Conservation (phyloP, 495 filamentous ascomycete genomes). For the Parmelia sp. region DNA sequence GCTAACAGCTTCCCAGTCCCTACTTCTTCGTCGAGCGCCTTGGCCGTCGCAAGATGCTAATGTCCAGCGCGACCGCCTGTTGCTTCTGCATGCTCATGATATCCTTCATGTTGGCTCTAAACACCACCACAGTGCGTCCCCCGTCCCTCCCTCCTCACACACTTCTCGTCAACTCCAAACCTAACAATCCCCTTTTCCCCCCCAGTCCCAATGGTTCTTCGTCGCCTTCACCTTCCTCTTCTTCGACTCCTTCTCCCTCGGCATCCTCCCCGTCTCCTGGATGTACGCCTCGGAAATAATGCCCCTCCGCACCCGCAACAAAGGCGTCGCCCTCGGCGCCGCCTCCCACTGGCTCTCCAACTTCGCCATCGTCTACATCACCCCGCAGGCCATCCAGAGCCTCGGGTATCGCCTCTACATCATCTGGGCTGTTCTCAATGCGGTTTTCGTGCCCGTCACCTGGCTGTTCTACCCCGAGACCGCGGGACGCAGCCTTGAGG, state of each 20-base stretch:
- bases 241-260: conserved; percentile 58
- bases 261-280: conserved; percentile 52
- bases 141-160: conserved; percentile 12
- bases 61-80: conserved; percentile 47
- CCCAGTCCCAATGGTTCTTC: conserved; percentile 28
- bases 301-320: conserved; percentile 64
- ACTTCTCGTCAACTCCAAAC: neutral
- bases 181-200: neutral
- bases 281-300: conserved; percentile 72
- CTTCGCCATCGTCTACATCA: conserved; percentile 45
- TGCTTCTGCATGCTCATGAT: conserved; percentile 43
- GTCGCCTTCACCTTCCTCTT: conserved; percentile 53
- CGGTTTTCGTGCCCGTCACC: conserved; percentile 50
- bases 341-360: conserved; percentile 45
- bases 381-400: conserved; percentile 37
- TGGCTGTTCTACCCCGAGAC: conserved; percentile 58
- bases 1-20: conserved; percentile 22
- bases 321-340: conserved; percentile 46
- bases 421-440: conserved; percentile 35
- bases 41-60: conserved; percentile 50
- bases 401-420: conserved; percentile 37
- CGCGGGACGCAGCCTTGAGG: conserved; percentile 29
- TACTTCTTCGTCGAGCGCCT: conserved; percentile 49
- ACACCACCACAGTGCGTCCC: conserved; percentile 25
- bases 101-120: conserved; percentile 38